These are phyloP conservation scores for Colletotrichum lupini DNA, from an alignment of 2,329 filamentous ascomycete genomes.

Conservation along the genomic window DNA sequence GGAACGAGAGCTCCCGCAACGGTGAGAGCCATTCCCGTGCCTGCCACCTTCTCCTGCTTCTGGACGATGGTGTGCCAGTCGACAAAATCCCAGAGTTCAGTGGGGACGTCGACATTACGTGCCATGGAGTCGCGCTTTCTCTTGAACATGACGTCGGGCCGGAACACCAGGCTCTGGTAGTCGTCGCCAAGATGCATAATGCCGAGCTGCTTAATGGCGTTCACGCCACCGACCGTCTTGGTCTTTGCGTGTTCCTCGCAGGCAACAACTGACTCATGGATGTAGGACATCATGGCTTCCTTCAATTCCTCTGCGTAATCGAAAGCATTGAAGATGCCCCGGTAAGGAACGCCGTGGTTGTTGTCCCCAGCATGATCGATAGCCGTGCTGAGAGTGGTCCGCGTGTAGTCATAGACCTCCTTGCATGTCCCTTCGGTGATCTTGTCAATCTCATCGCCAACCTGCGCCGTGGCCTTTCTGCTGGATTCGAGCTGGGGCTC, in stretches of 20 bases:
- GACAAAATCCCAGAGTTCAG: slow-evolving; percentile 93
- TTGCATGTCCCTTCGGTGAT: slow-evolving; percentile 88
- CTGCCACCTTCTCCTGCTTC: slow-evolving; percentile 92
- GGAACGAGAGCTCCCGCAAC: slow-evolving; percentile 87
- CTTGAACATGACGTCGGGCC: slow-evolving; percentile 92
- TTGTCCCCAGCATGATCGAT: slow-evolving; percentile 82
- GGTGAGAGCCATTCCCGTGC: slow-evolving; percentile 94
- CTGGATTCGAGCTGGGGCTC: slow-evolving; percentile 88
- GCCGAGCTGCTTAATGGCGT: slow-evolving; percentile 88
- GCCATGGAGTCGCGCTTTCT: slow-evolving; percentile 84
- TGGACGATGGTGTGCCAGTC: slow-evolving; percentile 86
- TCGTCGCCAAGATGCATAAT: slow-evolving; percentile 89
- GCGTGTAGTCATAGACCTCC: slow-evolving; percentile 86
- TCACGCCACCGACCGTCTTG: slow-evolving; percentile 83
- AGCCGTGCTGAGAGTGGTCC: slow-evolving; percentile 77
- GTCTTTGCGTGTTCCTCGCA: slow-evolving; percentile 89
- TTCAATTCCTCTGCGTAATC: slow-evolving; percentile 95
- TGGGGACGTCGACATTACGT: slow-evolving; percentile 86
- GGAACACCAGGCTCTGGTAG: slow-evolving; percentile 87
- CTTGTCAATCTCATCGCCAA: slow-evolving; percentile 83
- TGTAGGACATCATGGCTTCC: slow-evolving; percentile 88
- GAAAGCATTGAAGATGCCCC: slow-evolving; percentile 85
- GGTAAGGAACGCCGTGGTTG: slow-evolving; percentile 86
- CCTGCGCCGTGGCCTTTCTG: slow-evolving; percentile 81
- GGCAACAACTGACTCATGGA: slow-evolving; percentile 78